Conservation (phyloP, 352 stramenopile genomes). For the Phytophthora crassamura region DNA sequence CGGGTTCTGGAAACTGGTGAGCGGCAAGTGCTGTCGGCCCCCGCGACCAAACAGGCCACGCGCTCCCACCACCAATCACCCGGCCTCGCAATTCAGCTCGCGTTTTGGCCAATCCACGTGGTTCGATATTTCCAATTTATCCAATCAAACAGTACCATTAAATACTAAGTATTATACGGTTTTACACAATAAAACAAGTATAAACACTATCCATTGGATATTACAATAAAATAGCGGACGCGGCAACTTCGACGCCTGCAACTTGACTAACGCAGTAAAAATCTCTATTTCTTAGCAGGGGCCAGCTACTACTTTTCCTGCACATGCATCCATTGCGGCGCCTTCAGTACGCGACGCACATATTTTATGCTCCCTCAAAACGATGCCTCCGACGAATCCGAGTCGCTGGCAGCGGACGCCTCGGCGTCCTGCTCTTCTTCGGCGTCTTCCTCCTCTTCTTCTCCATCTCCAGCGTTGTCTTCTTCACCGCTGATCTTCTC, state of each 20-base stretch:
- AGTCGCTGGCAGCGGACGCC: constrained; percentile 29
- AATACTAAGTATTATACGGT: no score
- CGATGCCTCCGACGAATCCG: constrained; percentile 48
- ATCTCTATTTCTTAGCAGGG: constrained; percentile 19
- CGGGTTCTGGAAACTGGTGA: constrained; percentile 79
- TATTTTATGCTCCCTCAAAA: constrained; percentile 27
- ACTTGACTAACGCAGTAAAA: neutral
- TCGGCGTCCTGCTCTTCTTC: constrained; percentile 20
- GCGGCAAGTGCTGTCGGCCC: constrained; percentile 29
- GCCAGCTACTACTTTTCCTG: constrained; percentile 5
- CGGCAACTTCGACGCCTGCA: neutral
- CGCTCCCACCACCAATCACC: constrained; percentile 72
- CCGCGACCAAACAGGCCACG: constrained; percentile 29
- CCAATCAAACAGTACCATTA: no score
- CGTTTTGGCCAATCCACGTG: constrained; percentile 18
- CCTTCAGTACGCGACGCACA: neutral
- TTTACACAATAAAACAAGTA: no score
- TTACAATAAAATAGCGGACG: no score
- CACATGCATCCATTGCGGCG: constrained; percentile 8
- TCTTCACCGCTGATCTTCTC: constrained; percentile 53
- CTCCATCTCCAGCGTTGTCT: constrained; percentile 24
- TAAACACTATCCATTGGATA: no score
- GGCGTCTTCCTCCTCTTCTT: constrained; percentile 20
- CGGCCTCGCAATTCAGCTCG: constrained; percentile 20
- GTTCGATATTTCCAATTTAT: no score